Base-by-base conservation (phyloP, 2,329 filamentous ascomycete species). In the Ascochyta lentis region DNA sequence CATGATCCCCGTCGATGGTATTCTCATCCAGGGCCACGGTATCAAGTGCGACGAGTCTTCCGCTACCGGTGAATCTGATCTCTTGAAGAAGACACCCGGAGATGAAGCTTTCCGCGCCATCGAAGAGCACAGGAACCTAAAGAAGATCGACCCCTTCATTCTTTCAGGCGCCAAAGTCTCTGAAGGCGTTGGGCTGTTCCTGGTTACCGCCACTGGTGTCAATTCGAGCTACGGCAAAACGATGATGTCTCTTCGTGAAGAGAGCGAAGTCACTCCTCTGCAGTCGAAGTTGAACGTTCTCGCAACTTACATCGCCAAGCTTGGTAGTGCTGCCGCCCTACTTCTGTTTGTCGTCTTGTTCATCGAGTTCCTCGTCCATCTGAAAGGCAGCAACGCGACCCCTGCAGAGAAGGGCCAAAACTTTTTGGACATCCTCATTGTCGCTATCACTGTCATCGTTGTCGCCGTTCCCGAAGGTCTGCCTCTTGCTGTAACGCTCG, bases 281-380 rank as follows among this genome's bases (percentile, higher is more conserved):
- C 91, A 94, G 72, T 87, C 84, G 3, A 93, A 92, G 74, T 79
- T 94, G 55, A 92, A 92, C 62, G 81, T 86, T 4, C 80, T 94
- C 16, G 91, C 90, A 6, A 90, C 91, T 66, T 89, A 92, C 67
- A 92, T 94, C 65, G 88, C 88, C n/a, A 90, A 90, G 69, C 81
- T 90, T 38, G 88, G 88, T 75, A 91, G 91, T 72, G 86, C 84
- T 57, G 91, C 92, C 44, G 91, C 89, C 61, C 79, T 95, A 13
- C 76, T 93, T 9, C 81, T 96, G 42, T 96, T 97, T 77, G 82
- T 94, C 42, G 89, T 96, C 41, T 82, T 96, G 13, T 86, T 96
- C 68, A 93, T 96, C 78, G 85, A 92, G 67, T 97, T 96, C 71
- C 80, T 95, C 9, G 91, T 87, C 43, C 78, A 85, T 12, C 83